Evolutionary conservation across 2,329 filamentous ascomycete species (phyloP).

Genomic region (Hypoxylon sp.): DNA sequence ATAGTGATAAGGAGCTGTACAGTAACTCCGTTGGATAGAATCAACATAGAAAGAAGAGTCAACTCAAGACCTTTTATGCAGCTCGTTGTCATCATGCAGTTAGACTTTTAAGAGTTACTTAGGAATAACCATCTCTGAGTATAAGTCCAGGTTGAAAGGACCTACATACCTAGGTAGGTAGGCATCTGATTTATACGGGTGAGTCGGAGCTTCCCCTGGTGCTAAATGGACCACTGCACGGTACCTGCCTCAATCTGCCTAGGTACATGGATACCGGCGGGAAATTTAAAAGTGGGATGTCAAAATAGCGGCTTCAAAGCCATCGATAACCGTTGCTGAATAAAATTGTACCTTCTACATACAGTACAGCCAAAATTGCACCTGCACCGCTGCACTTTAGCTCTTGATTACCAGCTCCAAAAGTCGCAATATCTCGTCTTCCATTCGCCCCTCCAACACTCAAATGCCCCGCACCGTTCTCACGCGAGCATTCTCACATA

Average conservation of each 20-base stretch:
- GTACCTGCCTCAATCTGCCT: conserved; percentile 17
- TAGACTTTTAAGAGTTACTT: neutral
- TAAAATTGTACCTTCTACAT: conserved; percentile 36
- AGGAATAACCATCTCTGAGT: too few species aligned
- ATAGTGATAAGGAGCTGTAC: conserved; percentile 17
- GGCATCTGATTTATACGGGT: neutral
- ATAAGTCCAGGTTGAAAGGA: too few species aligned
- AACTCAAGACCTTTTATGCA: neutral
- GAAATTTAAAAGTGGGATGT: conserved; percentile 10
- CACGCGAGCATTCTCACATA: conserved; percentile 33
- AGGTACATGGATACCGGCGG: conserved; percentile 11
- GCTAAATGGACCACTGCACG: too few species aligned
- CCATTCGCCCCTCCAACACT: conserved; percentile 33
- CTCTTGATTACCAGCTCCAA: conserved; percentile 8
- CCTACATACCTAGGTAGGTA: too few species aligned
- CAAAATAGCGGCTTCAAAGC: conserved; percentile 24
- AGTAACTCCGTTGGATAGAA: conserved; percentile 12
- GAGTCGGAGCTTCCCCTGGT: conserved; percentile 4
- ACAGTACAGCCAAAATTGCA: conserved; percentile 13
- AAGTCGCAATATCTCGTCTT: conserved; percentile 34
- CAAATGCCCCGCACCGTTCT: conserved; percentile 46
- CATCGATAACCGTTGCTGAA: conserved; percentile 31
- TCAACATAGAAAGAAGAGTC: conserved; percentile 18
- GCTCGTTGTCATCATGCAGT: neutral
- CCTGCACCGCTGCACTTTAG: conserved; percentile 7